Evolutionary conservation across 1,139 yeast species (phyloP).

Genomic region (Diutina catenulata): DNA sequence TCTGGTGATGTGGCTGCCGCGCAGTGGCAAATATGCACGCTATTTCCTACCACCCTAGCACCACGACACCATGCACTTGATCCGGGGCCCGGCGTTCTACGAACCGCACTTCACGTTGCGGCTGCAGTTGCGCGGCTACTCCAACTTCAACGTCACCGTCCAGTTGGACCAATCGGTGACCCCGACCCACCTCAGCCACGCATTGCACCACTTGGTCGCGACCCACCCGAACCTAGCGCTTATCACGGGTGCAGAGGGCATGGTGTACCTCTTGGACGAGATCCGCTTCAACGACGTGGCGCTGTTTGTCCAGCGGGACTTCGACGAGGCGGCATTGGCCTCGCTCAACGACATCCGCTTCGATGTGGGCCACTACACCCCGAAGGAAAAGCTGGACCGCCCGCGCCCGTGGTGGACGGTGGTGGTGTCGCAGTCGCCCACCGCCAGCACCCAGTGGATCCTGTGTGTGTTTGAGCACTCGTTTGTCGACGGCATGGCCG

Average conservation of each 20-base stretch:
- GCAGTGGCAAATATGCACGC: too few relatives aligned
- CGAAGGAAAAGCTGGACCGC: too few relatives aligned
- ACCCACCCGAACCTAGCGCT: neutral
- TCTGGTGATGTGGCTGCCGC: too few relatives aligned
- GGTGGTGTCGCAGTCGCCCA: neutral
- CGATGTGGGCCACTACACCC: too few relatives aligned
- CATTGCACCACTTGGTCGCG: neutral
- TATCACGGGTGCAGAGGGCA: neutral
- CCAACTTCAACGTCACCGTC: constrained; percentile 1
- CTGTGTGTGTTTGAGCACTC: constrained; percentile 3
- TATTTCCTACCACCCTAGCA: too few relatives aligned
- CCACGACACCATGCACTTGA: neutral
- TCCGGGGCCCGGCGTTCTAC: neutral
- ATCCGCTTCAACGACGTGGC: constrained; percentile 1
- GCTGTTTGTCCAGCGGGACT: neutral
- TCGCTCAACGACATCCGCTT: neutral
- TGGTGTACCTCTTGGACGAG: neutral
- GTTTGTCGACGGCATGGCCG: constrained; percentile 1
- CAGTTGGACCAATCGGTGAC: neutral
- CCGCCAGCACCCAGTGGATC: neutral
- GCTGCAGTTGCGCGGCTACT: neutral
- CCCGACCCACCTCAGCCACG: constrained; percentile 1
- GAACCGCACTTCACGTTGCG: constrained; percentile 3
- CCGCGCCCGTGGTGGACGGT: neutral
- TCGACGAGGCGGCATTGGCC: neutral